Conservation (phyloP, 1,284 basidiomycete genomes). For the Sporisorium graminicola region DNA sequence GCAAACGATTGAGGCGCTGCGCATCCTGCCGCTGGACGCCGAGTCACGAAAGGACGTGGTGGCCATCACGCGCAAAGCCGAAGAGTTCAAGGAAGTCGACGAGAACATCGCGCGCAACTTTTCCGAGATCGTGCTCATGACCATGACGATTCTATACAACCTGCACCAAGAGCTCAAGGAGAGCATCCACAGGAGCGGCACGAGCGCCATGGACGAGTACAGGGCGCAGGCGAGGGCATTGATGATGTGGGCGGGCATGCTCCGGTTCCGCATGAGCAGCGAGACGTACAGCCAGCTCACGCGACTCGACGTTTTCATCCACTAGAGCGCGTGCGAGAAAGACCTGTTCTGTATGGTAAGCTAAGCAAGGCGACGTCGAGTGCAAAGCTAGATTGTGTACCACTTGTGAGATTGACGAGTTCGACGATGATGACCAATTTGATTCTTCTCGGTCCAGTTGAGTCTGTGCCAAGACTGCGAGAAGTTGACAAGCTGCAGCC, state of each 20-base stretch:
- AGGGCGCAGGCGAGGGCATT: constrained; percentile 64
- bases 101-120: constrained; percentile 86
- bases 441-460: no score
- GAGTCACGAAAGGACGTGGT: constrained; percentile 76
- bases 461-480: background rate
- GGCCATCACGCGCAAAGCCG: constrained; percentile 85
- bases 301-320: constrained; percentile 62
- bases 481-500: background rate
- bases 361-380: background rate
- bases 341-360: no score
- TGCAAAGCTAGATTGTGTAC: background rate
- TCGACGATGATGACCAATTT: background rate
- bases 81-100: constrained; percentile 91
- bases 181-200: constrained; percentile 55
- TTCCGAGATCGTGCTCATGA: constrained; percentile 86
- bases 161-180: constrained; percentile 65
- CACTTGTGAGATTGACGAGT: background rate
- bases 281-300: constrained; percentile 68
- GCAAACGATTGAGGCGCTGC: constrained; percentile 88
- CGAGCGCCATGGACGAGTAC: constrained; percentile 61
- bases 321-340: no score
- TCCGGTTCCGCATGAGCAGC: constrained; percentile 68
- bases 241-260: constrained; percentile 70
- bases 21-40: constrained; percentile 86
- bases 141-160: constrained; percentile 89